Evolutionary conservation across 495 filamentous ascomycete genomes (phyloP).

Genomic region (Penicillium fimorum): DNA sequence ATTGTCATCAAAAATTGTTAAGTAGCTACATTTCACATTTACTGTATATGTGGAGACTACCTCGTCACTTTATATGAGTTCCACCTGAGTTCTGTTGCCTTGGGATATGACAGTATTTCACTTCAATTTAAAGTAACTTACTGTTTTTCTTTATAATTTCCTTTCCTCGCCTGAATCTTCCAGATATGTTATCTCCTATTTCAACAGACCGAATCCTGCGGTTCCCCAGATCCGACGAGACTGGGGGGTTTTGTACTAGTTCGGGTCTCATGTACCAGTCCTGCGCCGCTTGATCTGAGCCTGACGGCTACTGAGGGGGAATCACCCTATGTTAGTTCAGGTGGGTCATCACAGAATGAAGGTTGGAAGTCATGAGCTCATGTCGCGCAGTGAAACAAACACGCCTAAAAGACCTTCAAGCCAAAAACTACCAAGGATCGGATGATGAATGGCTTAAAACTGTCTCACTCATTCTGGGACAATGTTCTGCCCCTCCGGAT

Average conservation of each 20-base stretch:
- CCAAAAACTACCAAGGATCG: constrained; percentile 53
- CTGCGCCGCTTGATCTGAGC: constrained; percentile 55
- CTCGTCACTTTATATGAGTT: background rate
- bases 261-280: constrained; percentile 49
- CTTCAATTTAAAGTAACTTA: background rate
- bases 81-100: background rate
- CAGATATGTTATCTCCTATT: background rate
- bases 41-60: background rate
- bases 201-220: constrained; percentile 45
- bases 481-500: constrained; percentile 14
- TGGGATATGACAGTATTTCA: background rate
- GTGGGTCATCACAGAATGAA: constrained; percentile 41
- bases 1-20: background rate
- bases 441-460: constrained; percentile 58
- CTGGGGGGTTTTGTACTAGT: constrained; percentile 55
- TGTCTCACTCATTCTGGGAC: constrained; percentile 38
- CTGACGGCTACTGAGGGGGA: constrained; percentile 69
- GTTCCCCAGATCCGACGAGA: constrained; percentile 54
- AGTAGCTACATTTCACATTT: background rate
- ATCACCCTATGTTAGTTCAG: constrained; percentile 53
- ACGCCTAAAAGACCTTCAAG: constrained; percentile 43
- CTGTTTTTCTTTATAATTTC: background rate
- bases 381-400: constrained; percentile 46
- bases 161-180: background rate
- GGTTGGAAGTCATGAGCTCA: constrained; percentile 14